These are phyloP conservation scores for Paramecium sexaurelia DNA, from an alignment of 73 alveolate genomes.

Conservation along the genomic window DNA sequence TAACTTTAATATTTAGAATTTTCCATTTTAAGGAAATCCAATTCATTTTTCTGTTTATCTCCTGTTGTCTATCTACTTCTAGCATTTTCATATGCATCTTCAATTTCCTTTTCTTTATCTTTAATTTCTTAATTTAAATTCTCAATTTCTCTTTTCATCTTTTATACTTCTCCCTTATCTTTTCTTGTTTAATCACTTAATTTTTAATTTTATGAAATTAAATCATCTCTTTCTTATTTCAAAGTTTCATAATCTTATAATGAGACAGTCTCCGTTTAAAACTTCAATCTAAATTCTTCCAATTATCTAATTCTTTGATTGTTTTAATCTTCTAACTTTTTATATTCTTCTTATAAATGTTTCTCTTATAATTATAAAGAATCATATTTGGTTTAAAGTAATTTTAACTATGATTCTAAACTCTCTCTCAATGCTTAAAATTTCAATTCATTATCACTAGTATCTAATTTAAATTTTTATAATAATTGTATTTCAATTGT, in stretches of 20 bases:
- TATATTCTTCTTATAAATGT: neutral
- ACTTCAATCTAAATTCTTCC: constrained; percentile 4
- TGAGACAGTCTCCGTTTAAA: neutral
- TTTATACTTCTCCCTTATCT: neutral
- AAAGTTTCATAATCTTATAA: neutral
- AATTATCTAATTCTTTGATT: neutral
- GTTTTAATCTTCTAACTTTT: neutral
- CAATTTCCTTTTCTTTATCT: neutral
- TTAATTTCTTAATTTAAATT: neutral
- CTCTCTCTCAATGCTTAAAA: neutral
- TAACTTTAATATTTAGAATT: neutral
- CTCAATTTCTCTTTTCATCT: neutral
- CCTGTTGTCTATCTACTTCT: neutral
- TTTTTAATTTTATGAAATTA: neutral
- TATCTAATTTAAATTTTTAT: neutral
- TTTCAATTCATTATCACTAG: neutral
- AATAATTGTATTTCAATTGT: neutral
- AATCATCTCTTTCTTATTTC: neutral
- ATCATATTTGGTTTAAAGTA: constrained; percentile 5
- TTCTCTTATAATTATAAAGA: neutral
- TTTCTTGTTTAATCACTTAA: neutral
- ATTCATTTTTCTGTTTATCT: neutral
- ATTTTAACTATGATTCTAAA: neutral
- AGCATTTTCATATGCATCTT: constrained; percentile 1
- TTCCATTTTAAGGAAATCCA: neutral